These are phyloP conservation scores for Rosa chinensis DNA, from an alignment of 306 rosid species.

Conservation along the genomic window DNA sequence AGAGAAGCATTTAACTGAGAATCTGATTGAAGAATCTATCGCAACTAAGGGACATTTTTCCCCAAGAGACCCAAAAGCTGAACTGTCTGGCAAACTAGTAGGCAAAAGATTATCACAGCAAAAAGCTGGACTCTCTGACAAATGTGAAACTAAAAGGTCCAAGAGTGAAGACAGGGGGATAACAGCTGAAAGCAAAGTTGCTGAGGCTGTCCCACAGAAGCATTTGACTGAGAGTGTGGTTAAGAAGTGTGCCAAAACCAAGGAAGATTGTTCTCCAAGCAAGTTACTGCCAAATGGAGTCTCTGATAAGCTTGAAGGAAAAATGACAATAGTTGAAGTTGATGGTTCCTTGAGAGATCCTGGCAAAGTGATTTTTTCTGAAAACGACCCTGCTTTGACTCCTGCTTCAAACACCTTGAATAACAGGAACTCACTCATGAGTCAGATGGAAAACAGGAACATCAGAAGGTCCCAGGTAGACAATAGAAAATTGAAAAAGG, in stretches of 20 bases:
- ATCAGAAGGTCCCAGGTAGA: conserved; percentile 18
- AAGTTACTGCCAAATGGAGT: conserved; percentile 26
- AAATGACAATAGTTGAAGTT: conserved; percentile 4
- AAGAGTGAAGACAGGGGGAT: conserved; percentile 25
- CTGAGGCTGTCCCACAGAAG: conserved; percentile 35
- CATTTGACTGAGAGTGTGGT: conserved; percentile 32
- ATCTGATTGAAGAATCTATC: conserved; percentile 33
- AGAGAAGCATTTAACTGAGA: conserved; percentile 35
- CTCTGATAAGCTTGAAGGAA: conserved; percentile 12
- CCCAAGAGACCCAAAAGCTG: conserved; percentile 31
- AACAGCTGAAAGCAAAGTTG: conserved; percentile 18
- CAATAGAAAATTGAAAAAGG: conserved; percentile 39
- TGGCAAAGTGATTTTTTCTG: conserved; percentile 20
- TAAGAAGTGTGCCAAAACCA: conserved; percentile 33
- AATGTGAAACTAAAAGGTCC: background rate
- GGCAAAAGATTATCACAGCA: conserved; percentile 5
- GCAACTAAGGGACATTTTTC: conserved; percentile 27
- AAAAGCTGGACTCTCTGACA: conserved; percentile 26
- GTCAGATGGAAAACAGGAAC: conserved; percentile 19
- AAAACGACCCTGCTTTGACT: conserved; percentile 25
- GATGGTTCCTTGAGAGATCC: conserved; percentile 16
- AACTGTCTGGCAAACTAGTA: conserved; percentile 16
- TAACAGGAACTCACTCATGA: conserved; percentile 25
- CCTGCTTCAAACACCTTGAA: conserved; percentile 30
- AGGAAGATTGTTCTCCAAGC: conserved; percentile 29